A percentile compares a stretch with the other conserved stretches of the same genome.
These are phyloP conservation scores for Dactylorhiza incarnata DNA, from an alignment of 106 monocot species.

Conservation along the genomic window DNA sequence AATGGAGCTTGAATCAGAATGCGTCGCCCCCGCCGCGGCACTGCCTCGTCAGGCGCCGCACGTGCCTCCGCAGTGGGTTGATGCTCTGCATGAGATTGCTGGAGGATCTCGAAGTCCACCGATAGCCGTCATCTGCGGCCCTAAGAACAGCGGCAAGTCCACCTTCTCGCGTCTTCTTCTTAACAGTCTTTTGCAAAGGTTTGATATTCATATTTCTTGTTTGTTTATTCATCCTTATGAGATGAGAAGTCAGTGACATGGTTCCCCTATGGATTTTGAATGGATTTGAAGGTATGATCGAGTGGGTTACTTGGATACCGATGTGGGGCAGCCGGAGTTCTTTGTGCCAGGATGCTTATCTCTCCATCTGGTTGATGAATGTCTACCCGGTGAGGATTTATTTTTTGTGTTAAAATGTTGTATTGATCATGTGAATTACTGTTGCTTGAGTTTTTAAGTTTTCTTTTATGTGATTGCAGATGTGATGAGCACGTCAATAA, in stretches of 20 bases:
- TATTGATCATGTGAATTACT: not conserved
- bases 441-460: not conserved
- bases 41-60: not conserved
- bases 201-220: not conserved
- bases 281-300: conserved; percentile 37
- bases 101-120: conserved; percentile 17
- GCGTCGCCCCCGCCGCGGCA: not conserved
- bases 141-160: conserved; percentile 91
- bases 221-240: not conserved
- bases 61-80: conserved; percentile 37
- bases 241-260: not conserved
- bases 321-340: conserved; percentile 89
- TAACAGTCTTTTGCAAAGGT: conserved; percentile 66
- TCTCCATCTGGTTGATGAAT: conserved; percentile 54
- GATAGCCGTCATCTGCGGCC: conserved; percentile 55
- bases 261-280: not conserved
- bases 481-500: conserved; percentile 31
- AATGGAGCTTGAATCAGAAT: not conserved
- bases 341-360: conserved; percentile 60
- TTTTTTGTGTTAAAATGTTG: not conserved
- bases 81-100: conserved; percentile 35
- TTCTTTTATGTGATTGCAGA: conserved; percentile 31
- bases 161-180: conserved; percentile 86
- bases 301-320: conserved; percentile 77
- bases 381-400: conserved; percentile 19